These are phyloP conservation scores for Mortierella antarctica DNA, from an alignment of 192 early-diverging fungal species.

Conservation along the genomic window DNA sequence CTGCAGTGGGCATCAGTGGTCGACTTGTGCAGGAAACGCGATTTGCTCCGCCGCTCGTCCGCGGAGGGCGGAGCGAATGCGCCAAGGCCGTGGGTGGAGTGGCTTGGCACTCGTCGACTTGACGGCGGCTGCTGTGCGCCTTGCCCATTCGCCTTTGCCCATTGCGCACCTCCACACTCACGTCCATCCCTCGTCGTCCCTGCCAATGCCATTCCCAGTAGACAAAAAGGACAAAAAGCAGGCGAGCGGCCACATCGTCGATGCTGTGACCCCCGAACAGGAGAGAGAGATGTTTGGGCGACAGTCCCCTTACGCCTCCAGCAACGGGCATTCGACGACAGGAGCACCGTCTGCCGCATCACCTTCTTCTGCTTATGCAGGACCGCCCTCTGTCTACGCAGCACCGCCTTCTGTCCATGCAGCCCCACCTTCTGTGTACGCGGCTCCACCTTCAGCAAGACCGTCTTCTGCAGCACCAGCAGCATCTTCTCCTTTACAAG, in stretches of 20 bases:
- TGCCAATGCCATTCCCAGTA: constrained; percentile 12
- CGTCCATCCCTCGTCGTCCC: no score
- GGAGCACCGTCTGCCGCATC: neutral
- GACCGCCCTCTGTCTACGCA: neutral
- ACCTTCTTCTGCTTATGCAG: no score
- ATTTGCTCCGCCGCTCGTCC: no score
- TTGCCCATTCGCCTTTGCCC: no score
- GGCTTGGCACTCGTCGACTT: no score
- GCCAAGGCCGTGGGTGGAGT: no score
- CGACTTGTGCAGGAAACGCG: no score
- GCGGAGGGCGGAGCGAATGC: no score
- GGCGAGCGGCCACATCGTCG: neutral
- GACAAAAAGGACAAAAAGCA: neutral
- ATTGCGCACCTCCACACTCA: no score
- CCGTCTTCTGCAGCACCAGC: neutral
- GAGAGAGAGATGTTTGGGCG: constrained; percentile 11
- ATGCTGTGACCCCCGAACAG: neutral
- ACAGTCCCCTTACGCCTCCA: constrained; percentile 20
- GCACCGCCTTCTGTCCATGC: no score
- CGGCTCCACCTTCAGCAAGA: neutral
- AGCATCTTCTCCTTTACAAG: neutral
- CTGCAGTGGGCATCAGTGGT: no score
- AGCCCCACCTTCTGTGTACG: neutral
- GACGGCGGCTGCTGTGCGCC: no score
- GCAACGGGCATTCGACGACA: neutral